Evolutionary conservation across 441 rosid species (phyloP).

Genomic region (Corymbia citriodora): DNA sequence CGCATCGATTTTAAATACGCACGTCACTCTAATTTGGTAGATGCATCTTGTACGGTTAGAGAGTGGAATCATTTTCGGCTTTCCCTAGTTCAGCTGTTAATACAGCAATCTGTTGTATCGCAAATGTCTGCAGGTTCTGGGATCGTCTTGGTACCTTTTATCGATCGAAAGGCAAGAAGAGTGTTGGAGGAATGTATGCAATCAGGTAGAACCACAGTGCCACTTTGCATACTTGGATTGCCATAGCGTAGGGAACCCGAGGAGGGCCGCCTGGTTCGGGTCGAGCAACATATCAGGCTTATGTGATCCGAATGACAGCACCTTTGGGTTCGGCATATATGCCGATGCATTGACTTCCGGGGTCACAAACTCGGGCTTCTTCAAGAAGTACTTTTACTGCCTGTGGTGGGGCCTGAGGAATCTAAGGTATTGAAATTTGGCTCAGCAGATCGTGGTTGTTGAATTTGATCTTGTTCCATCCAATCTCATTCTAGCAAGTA

Average conservation of each 20-base stretch:
- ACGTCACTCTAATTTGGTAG: background rate
- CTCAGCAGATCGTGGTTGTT: background rate
- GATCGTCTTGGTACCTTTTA: constrained; percentile 54
- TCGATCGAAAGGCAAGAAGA: constrained; percentile 45
- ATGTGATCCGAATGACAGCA: constrained; percentile 10
- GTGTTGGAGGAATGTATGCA: constrained; percentile 39
- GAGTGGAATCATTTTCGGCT: background rate
- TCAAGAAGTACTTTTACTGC: constrained; percentile 34
- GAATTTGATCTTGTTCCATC: background rate
- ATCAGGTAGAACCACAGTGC: constrained; percentile 12
- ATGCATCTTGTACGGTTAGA: background rate
- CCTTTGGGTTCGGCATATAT: constrained; percentile 28
- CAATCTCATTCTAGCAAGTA: background rate
- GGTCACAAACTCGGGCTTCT: constrained; percentile 24
- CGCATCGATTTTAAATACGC: background rate
- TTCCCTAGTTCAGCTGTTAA: background rate
- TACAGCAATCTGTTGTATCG: background rate
- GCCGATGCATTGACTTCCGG: constrained; percentile 22
- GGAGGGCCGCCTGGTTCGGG: constrained; percentile 19
- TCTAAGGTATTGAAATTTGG: constrained; percentile 20
- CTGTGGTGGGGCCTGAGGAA: constrained; percentile 46
- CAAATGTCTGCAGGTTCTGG: constrained; percentile 30
- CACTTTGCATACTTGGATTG: constrained; percentile 20
- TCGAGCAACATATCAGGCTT: constrained; percentile 22
- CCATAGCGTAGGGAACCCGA: background rate